These are phyloP conservation scores for Nicotiana obtusifolia DNA, from an alignment of 257 asterid species.

Conservation along the genomic window DNA sequence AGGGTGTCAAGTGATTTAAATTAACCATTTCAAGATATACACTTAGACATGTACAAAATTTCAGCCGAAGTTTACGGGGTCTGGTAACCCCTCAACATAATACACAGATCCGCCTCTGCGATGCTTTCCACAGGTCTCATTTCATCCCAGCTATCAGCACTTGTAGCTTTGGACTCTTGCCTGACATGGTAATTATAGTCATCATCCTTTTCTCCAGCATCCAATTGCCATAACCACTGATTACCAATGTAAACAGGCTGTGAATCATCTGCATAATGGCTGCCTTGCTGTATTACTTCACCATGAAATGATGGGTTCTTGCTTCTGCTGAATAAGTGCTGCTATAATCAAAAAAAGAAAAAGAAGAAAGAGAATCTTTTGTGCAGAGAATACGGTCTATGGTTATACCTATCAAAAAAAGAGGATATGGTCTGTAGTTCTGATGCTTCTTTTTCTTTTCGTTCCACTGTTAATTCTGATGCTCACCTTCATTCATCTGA, in stretches of 20 bases:
- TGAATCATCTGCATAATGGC: neutral
- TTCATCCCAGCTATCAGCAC: constrained; percentile 16
- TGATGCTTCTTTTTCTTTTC: too few relatives aligned
- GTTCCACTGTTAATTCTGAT: neutral
- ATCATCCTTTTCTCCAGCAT: neutral
- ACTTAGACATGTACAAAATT: too few relatives aligned
- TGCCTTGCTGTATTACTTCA: neutral
- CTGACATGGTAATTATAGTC: neutral
- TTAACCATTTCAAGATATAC: too few relatives aligned
- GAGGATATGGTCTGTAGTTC: too few relatives aligned
- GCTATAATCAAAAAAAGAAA: neutral
- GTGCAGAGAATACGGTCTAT: neutral
- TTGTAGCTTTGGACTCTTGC: neutral
- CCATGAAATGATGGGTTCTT: neutral
- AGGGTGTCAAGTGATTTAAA: too few relatives aligned
- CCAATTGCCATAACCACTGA: constrained; percentile 12
- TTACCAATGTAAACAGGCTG: constrained; percentile 1
- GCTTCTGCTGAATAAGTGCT: neutral
- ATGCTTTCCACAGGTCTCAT: constrained; percentile 16
- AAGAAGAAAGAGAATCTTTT: neutral
- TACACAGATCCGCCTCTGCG: too few relatives aligned
- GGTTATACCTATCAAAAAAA: neutral
- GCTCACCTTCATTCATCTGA: neutral
- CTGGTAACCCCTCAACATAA: too few relatives aligned
- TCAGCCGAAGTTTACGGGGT: too few relatives aligned